phyloP scores from a whole-genome alignment of 768 basidiomycete species.

The Coprinopsis sp. region DNA sequence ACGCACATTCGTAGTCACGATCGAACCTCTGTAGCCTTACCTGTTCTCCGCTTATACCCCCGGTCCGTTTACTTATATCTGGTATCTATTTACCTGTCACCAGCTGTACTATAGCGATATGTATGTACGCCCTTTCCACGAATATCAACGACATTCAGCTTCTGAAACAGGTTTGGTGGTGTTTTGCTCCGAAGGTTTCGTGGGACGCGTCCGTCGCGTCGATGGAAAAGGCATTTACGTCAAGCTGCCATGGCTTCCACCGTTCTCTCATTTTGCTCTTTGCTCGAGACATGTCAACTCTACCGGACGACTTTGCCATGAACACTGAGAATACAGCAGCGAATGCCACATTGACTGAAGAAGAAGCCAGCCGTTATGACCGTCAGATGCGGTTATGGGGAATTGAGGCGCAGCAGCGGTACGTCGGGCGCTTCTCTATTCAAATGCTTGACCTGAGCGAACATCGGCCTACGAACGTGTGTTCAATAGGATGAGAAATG shows the following conservation, averaged over 20 bases:
- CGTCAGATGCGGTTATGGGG: slow-evolving; percentile 98
- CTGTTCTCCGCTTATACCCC: neutral
- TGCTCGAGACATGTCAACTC: slow-evolving; percentile 3
- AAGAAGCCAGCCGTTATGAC: slow-evolving; percentile 80
- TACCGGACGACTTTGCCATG: neutral
- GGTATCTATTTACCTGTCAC: neutral
- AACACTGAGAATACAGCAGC: neutral
- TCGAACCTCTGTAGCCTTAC: neutral
- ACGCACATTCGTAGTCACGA: slow-evolving; percentile 5
- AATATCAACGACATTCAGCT: neutral
- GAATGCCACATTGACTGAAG: slow-evolving; percentile 53
- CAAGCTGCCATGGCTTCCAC: slow-evolving; percentile 1
- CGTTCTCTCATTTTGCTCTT: neutral
- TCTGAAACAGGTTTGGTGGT: slow-evolving; percentile 1
- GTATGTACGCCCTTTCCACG: neutral
- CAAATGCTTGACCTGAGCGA: slow-evolving; percentile 3
- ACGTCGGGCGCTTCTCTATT: slow-evolving; percentile 7
- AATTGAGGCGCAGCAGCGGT: slow-evolving; percentile 95
- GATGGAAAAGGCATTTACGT: neutral
- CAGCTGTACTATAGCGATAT: too few species aligned
- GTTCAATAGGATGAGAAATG: slow-evolving; percentile 79
- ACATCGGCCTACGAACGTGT: slow-evolving; percentile 13
- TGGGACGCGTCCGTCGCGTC: slow-evolving; percentile 3
- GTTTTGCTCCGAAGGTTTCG: slow-evolving; percentile 4
- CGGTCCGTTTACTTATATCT: neutral